Evolutionary conservation across 257 asterid genomes (phyloP), one percentile per base, ranked within the genome.

Genomic region (Rehmannia glutinosa): DNA sequence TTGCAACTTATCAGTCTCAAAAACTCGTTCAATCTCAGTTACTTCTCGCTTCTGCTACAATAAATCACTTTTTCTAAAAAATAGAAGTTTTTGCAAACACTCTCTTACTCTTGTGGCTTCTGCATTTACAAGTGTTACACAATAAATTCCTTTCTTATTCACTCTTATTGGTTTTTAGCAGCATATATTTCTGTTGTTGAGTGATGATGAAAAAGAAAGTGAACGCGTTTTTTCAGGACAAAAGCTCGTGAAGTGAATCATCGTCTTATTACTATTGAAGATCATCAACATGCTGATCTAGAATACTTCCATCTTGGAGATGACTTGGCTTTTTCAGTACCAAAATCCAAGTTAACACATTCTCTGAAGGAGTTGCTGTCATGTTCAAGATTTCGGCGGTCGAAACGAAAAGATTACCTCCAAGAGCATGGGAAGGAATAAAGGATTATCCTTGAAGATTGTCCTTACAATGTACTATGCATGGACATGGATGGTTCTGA

Each of bases 281-380:
- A 73, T 51, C 64, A 62, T 57, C 67, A 61, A 57, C 16, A 63
- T 49, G 57, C 15, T 30, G 17, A 46, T n/a, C 47, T 33, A 6
- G 57, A 50, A 61, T 3, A 27, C 53, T 59, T 59, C 25, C 8
- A 42, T 32, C 25, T 1, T 28, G 65, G 57, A 42, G 70, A 75
- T 21, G 70, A 61, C 32, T 71, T 56, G 58, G 74, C 41, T 43
- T 60, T 58, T 46, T 66, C 69, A 25, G 56, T 8, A 24, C 71
- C 70, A 36, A 71, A 61, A 62, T 61, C 76, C 42, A 72, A 61
- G 59, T 42, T 62, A 60, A 51, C 77, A 3, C 75, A 70, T 68
- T 68, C 77, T 58, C 43, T 79, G 27, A 81, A 60, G 66, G 74
- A 72, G 64, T 65, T 81, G 67, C 54, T 83, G 11, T 70, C 77